These are phyloP conservation scores for Picocystis sp. DNA, from an alignment of 163 green algal genomes.

Conservation along the genomic window DNA sequence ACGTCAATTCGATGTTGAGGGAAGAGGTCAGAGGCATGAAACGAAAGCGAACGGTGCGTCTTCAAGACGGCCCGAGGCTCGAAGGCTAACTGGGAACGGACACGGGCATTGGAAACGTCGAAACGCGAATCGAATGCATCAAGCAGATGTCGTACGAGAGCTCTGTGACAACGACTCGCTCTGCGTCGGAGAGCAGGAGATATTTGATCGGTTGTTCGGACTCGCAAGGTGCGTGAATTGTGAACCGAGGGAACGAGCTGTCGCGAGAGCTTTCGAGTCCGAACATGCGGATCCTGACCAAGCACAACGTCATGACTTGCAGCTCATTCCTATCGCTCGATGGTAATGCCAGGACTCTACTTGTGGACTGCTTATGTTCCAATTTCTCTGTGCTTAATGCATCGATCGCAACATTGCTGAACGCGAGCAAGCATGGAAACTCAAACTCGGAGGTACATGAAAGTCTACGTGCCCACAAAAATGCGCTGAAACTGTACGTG, in stretches of 20 bases:
- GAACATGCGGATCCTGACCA: neutral
- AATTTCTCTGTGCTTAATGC: constrained; percentile 40
- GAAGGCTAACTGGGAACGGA: too few species aligned
- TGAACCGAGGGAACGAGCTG: neutral
- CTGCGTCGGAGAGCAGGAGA: constrained; percentile 29
- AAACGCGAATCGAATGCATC: too few species aligned
- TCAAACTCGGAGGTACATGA: constrained; percentile 8
- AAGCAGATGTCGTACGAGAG: constrained; percentile 29
- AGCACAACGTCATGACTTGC: neutral
- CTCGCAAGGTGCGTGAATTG: constrained; percentile 17
- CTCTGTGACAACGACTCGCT: constrained; percentile 37
- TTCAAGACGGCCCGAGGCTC: too few species aligned
- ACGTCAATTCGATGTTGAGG: too few species aligned
- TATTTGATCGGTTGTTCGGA: constrained; percentile 32
- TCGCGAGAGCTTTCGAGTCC: neutral
- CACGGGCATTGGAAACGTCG: too few species aligned
- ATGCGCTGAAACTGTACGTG: constrained; percentile 45
- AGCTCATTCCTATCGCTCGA: constrained; percentile 17
- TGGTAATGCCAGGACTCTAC: constrained; percentile 15
- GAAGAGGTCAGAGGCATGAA: too few species aligned
- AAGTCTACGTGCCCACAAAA: constrained; percentile 20
- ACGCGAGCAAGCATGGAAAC: neutral
- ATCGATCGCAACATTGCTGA: constrained; percentile 23
- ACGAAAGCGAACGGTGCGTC: too few species aligned
- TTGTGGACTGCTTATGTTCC: constrained; percentile 46